A percentile compares a stretch with the other conserved stretches of the same genome.
Evolutionary conservation across 331 rosid genomes (phyloP).

Genomic region (Pyracantha coccinea): DNA sequence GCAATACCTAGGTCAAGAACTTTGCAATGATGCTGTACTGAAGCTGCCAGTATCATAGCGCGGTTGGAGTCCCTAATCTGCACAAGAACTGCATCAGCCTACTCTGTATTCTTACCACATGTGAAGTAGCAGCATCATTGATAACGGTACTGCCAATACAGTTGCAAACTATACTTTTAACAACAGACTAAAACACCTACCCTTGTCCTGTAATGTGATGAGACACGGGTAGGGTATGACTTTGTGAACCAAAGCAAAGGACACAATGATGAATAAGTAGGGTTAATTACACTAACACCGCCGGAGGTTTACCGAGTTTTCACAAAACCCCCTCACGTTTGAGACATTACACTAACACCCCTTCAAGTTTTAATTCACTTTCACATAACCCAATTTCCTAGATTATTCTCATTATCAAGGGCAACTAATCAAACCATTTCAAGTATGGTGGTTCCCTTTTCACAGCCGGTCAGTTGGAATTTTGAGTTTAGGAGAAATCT

Average conservation of each 20-base stretch:
- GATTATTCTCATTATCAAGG: too few relatives aligned
- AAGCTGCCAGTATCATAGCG: slow-evolving; percentile 86
- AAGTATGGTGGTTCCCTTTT: too few relatives aligned
- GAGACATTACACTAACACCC: too few relatives aligned
- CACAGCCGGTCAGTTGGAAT: too few relatives aligned
- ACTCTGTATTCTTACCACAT: not conserved
- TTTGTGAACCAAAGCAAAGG: not conserved
- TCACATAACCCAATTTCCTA: too few relatives aligned
- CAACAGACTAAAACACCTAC: not conserved
- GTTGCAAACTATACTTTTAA: not conserved
- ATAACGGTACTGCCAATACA: not conserved
- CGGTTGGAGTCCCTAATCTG: slow-evolving; percentile 98
- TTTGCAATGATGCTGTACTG: slow-evolving; percentile 64
- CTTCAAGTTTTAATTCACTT: too few relatives aligned
- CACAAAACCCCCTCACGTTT: too few relatives aligned
- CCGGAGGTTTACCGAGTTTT: too few relatives aligned
- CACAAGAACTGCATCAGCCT: slow-evolving; percentile 25
- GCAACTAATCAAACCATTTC: too few relatives aligned
- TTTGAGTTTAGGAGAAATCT: too few relatives aligned
- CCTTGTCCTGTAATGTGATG: not conserved
- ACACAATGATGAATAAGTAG: not conserved
- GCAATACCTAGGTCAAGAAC: slow-evolving; percentile 77
- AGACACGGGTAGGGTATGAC: not conserved
- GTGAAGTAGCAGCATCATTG: not conserved
- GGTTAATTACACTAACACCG: too few relatives aligned